Base-by-base conservation (phyloP, 345 rosid genomes). In the Populus deltoides region DNA sequence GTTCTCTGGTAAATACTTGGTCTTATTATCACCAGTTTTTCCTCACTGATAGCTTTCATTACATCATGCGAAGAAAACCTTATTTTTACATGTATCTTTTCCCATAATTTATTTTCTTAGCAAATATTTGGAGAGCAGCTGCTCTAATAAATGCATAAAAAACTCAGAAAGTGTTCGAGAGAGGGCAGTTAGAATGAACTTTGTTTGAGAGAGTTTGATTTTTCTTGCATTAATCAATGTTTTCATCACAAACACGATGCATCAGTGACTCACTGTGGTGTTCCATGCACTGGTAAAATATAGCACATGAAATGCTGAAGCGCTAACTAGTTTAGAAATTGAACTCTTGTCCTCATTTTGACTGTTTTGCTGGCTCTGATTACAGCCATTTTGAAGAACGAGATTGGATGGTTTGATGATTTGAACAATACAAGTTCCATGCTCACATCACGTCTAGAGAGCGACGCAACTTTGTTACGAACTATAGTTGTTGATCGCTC, bases 381-480 rank as follows among this genome's bases (percentile, higher is more conserved):
- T 80, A 76, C 90, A 93, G 98, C 98, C 51, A 91, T 95, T 70
- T 80, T 95, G 89, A 91, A 81, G 77, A 95, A 95, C 61, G 99
- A 95, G 83, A 90, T 95, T 0, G 99, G 94, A 66, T 95, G 99
- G 99, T 95, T 95, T 16, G 99, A 95, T 72, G 97, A 93, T 65
- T 72, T 84, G 51, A 89, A 89, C 84, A 90, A 95, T 85, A 80
- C 94, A 66, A 95, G 98, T 79, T 87, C 92, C 17, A 91, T 92
- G 93, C 93, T 95, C 36, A 87, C 97, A 1, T 90, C 99, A 1
- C 90, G 90, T 72, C 92, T 95, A 12, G 98, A 92, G 84, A 85
- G 89, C 8, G 99, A 95, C 71, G 96, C 97, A 9, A 93, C 97
- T 22, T 82, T 95, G 79, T 78, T 95, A 71, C 76, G 87, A 62